Evolutionary conservation across 768 basidiomycete species (phyloP).

Genomic region (Glaciozyma martinii): DNA sequence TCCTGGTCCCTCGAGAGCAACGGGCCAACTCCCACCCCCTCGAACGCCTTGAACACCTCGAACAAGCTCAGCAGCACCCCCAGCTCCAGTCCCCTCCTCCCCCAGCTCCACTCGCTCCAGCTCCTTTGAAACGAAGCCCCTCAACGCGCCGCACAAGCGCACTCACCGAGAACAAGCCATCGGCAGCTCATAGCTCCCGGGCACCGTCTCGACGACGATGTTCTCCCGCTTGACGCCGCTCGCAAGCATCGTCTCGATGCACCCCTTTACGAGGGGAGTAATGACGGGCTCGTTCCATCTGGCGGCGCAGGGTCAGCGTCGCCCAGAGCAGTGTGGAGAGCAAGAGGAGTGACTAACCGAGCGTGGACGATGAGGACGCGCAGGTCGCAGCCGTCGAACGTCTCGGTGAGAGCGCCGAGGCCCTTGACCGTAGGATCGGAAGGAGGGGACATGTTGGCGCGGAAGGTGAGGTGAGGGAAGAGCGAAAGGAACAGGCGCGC

Average conservation of each 20-base stretch:
- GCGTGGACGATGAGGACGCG: conserved; percentile 91
- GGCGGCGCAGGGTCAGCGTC: background rate
- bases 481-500: no score
- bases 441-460: no score
- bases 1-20: no score
- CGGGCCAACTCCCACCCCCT: no score
- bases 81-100: no score
- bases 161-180: conserved; percentile 69
- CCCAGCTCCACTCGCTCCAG: no score
- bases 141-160: no score
- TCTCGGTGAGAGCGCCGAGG: conserved; percentile 27
- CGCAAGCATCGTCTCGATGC: conserved; percentile 67
- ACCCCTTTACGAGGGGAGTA: conserved; percentile 71
- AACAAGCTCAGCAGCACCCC: no score
- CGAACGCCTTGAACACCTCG: no score
- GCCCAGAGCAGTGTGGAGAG: background rate
- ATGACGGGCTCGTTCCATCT: conserved; percentile 86
- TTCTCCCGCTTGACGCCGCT: conserved; percentile 80
- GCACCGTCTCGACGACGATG: conserved; percentile 83
- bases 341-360: conserved; percentile 39
- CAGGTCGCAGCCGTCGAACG: conserved; percentile 68
- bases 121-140: background rate
- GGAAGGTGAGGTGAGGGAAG: no score
- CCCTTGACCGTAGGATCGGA: conserved; percentile 31
- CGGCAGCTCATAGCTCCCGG: conserved; percentile 92